Conservation (phyloP, 176 grass and related monocot species). For the Triticum aestivum region DNA sequence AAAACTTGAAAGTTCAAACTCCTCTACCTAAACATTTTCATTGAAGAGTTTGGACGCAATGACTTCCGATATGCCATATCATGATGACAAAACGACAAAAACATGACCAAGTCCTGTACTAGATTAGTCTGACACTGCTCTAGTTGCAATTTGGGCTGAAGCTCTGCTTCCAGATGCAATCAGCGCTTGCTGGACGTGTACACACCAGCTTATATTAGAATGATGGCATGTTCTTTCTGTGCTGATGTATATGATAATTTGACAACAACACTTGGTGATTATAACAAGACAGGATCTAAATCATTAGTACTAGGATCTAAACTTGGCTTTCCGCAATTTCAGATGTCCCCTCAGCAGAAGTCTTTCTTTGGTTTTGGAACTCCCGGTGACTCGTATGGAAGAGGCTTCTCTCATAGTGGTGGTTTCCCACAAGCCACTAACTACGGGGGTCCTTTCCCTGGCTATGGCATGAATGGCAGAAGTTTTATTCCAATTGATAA, state of each 20-base stretch:
- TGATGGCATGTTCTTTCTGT: background rate
- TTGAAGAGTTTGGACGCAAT: background rate
- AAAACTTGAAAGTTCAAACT: background rate
- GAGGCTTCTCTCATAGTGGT: conserved; percentile 55
- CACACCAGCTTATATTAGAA: conserved; percentile 1
- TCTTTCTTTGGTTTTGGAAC: conserved; percentile 78
- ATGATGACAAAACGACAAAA: background rate
- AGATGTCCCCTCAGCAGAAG: conserved; percentile 60
- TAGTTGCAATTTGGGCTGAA: conserved; percentile 2
- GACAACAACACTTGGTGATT: background rate
- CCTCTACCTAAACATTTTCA: background rate
- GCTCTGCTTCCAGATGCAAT: background rate
- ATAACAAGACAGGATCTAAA: background rate
- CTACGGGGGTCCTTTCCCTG: conserved; percentile 53
- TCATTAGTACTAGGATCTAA: background rate
- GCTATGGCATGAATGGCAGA: conserved; percentile 54
- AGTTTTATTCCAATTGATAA: conserved; percentile 57
- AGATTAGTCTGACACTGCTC: conserved; percentile 6
- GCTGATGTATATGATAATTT: background rate
- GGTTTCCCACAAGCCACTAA: conserved; percentile 49
- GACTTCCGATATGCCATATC: background rate
- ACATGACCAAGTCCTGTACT: background rate
- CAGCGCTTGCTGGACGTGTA: background rate
- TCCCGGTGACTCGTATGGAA: conserved; percentile 58
- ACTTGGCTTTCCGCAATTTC: background rate